A percentile compares a stretch with the other conserved stretches of the same genome.
Conservation (phyloP, 73 alveolate genomes). For the Diophrys appendiculata region DNA sequence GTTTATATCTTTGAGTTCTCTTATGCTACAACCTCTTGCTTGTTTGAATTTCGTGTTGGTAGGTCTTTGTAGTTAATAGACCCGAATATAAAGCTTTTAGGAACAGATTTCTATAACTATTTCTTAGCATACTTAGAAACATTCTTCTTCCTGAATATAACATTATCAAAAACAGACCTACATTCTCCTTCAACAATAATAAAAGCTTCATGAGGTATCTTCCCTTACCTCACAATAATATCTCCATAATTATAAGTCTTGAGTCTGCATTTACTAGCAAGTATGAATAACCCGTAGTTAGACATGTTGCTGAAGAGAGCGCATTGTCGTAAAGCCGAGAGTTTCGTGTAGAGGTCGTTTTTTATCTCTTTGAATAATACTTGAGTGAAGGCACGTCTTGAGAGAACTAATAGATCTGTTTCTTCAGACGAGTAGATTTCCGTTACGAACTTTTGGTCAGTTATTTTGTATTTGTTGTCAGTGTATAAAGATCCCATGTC, state of each 20-base stretch:
- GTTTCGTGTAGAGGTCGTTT: conserved; percentile 11
- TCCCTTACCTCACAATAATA: conserved; percentile 12
- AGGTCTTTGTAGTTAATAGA: too few species aligned
- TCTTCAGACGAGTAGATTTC: conserved; percentile 23
- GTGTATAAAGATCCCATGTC: too few species aligned
- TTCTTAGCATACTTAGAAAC: conserved; percentile 3
- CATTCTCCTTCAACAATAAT: conserved; percentile 1
- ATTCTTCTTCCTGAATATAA: neutral
- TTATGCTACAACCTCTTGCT: too few species aligned
- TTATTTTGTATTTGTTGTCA: too few species aligned
- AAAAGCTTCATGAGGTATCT: neutral
- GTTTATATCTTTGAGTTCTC: too few species aligned
- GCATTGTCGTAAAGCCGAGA: conserved; percentile 28
- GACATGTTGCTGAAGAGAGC: conserved; percentile 47
- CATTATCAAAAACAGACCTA: neutral
- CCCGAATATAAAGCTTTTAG: too few species aligned
- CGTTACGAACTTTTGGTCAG: conserved; percentile 2
- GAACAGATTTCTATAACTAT: conserved; percentile 5
- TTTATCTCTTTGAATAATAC: conserved; percentile 29
- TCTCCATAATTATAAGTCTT: conserved; percentile 26
- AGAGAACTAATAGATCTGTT: neutral
- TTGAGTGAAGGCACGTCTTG: conserved; percentile 2
- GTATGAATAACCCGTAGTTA: conserved; percentile 40
- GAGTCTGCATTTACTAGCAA: conserved; percentile 31
- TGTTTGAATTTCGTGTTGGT: too few species aligned